Conservation (phyloP, 352 stramenopile genomes). For the Pythium brassicae region DNA sequence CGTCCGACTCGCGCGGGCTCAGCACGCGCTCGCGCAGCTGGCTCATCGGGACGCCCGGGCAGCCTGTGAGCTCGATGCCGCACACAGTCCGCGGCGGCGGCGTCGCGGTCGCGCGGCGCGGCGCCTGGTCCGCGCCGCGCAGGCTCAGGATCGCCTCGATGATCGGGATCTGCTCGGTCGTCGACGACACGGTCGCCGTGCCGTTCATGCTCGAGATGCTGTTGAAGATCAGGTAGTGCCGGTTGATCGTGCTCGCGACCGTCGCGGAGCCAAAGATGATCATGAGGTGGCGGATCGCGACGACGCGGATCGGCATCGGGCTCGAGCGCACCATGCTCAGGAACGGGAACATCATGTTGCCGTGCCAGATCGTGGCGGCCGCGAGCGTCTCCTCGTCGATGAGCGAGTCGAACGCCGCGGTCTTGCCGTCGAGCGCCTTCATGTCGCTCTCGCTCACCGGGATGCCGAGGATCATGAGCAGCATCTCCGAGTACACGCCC, state of each 20-base stretch:
- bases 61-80: conserved; percentile 46
- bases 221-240: conserved; percentile 73
- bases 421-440: conserved; percentile 42
- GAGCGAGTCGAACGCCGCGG: conserved; percentile 39
- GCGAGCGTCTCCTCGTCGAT: conserved; percentile 51
- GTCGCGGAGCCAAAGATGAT: conserved; percentile 62
- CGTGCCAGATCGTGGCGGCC: conserved; percentile 54
- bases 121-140: conserved; percentile 33
- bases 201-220: conserved; percentile 66
- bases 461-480: conserved; percentile 70
- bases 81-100: conserved; percentile 47
- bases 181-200: conserved; percentile 67
- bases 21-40: conserved; percentile 64
- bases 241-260: conserved; percentile 65
- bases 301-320: conserved; percentile 53
- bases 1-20: conserved; percentile 48
- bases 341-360: conserved; percentile 67
- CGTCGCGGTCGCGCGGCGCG: conserved; percentile 13
- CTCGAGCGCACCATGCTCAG: conserved; percentile 49
- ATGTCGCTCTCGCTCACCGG: conserved; percentile 59
- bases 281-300: conserved; percentile 59
- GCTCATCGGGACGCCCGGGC: conserved; percentile 50
- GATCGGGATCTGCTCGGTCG: conserved; percentile 71
- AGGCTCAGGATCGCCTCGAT: conserved; percentile 74
- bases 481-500: conserved; percentile 76